phyloP scores from a whole-genome alignment of 2,329 filamentous ascomycete species.

The Pestalotiopsis sp. region DNA sequence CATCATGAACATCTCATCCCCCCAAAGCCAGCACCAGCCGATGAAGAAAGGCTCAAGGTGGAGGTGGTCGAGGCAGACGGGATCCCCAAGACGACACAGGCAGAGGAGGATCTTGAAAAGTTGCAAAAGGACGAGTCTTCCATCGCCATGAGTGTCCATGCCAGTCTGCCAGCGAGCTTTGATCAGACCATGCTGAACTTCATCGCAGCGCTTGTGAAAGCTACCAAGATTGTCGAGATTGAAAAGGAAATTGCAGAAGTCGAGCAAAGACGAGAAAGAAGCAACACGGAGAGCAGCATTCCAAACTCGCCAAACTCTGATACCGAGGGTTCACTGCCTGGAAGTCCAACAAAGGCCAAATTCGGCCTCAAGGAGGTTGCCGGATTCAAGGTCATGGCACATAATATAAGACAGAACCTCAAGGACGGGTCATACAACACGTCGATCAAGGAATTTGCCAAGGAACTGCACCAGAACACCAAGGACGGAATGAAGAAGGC shows the following conservation, averaged over 20 bases:
- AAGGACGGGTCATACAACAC: constrained; percentile 30
- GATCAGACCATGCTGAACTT: constrained; percentile 56
- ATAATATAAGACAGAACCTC: constrained; percentile 19
- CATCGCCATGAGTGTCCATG: constrained; percentile 50
- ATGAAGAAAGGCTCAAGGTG: constrained; percentile 37
- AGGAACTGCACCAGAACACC: constrained; percentile 27
- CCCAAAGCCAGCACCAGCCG: constrained; percentile 34
- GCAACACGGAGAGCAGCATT: background rate
- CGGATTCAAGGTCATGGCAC: constrained; percentile 8
- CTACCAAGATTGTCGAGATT: constrained; percentile 57
- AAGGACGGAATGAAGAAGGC: constrained; percentile 50
- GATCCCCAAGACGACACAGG: constrained; percentile 42
- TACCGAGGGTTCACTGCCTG: background rate
- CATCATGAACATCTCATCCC: constrained; percentile 58
- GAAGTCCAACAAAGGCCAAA: constrained; percentile 1
- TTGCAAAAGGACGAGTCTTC: constrained; percentile 48
- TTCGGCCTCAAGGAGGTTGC: constrained; percentile 12
- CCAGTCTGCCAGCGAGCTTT: constrained; percentile 49
- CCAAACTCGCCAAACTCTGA: constrained; percentile 7
- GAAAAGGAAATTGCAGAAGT: constrained; percentile 42
- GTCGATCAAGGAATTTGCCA: constrained; percentile 5
- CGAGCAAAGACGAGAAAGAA: background rate
- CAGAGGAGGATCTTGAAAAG: constrained; percentile 40
- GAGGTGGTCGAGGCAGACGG: constrained; percentile 44
- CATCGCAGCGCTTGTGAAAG: constrained; percentile 56